A percentile compares a stretch with the other conserved stretches of the same genome.
Evolutionary conservation across 202 grass and related monocot species (phyloP).

Genomic region (Digitaria exilis): DNA sequence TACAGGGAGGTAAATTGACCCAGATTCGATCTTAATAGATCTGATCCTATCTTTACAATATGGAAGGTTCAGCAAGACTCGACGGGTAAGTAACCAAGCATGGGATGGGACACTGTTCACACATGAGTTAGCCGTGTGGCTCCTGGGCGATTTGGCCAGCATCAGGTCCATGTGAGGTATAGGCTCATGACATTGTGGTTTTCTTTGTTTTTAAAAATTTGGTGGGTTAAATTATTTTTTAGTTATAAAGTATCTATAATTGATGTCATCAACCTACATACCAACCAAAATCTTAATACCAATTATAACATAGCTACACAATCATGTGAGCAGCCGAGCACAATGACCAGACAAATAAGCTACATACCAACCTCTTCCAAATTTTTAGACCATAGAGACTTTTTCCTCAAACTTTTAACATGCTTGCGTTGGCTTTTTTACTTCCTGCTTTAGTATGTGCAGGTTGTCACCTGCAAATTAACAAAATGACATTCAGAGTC

Average conservation of each 20-base stretch:
- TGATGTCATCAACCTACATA: neutral
- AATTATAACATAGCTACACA: neutral
- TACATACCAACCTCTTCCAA: conserved; percentile 84
- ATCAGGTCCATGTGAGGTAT: neutral
- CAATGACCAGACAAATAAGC: conserved; percentile 43
- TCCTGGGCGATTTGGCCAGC: neutral
- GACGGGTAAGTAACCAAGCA: neutral
- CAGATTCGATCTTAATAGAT: neutral
- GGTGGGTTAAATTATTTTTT: neutral
- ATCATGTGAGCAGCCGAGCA: neutral
- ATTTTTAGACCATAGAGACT: conserved; percentile 85
- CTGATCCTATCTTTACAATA: neutral
- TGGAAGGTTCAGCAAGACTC: neutral
- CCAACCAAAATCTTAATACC: neutral
- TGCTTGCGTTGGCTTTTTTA: conserved; percentile 93
- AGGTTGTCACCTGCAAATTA: conserved; percentile 72
- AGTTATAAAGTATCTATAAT: neutral
- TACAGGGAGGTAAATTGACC: neutral
- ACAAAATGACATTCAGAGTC: conserved; percentile 17
- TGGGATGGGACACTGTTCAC: neutral
- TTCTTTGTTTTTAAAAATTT: too few relatives aligned
- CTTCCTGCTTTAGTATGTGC: conserved; percentile 83
- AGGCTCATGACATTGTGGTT: neutral
- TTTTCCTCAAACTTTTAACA: conserved; percentile 83
- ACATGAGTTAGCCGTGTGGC: too few relatives aligned